Percentiles rank a stretch among this genome's conserved stretches.
phyloP scores from a whole-genome alignment of 176 grass and related monocot species.

The Miscanthus lutarioriparius region DNA sequence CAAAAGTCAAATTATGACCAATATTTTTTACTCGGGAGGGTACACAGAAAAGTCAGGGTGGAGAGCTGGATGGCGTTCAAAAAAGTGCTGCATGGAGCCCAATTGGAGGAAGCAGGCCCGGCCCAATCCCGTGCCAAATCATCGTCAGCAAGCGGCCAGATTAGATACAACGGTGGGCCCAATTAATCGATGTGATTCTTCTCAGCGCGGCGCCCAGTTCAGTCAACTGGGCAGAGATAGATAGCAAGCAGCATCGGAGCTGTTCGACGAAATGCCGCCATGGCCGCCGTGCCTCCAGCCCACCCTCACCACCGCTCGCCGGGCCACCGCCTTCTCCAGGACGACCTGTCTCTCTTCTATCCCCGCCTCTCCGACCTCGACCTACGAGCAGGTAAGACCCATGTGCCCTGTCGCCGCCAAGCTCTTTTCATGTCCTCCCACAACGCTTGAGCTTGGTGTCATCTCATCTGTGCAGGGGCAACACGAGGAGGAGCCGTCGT shows the following conservation, averaged over 20 bases:
- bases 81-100: neutral
- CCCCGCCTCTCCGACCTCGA: neutral
- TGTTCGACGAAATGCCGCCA: slow-evolving; percentile 60
- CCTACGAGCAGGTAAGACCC: slow-evolving; percentile 37
- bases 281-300: slow-evolving; percentile 42
- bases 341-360: slow-evolving; percentile 9
- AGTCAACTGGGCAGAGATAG: neutral
- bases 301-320: slow-evolving; percentile 33
- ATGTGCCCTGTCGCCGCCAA: neutral
- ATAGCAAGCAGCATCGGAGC: neutral
- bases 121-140: neutral
- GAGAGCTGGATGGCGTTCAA: neutral
- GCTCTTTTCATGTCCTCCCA: neutral
- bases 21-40: too few relatives aligned
- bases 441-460: neutral
- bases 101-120: neutral
- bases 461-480: neutral
- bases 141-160: neutral
- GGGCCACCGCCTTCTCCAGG: slow-evolving; percentile 19
- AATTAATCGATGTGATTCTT: too few relatives aligned
- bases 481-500: slow-evolving; percentile 33
- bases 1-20: too few relatives aligned
- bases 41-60: too few relatives aligned
- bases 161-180: neutral
- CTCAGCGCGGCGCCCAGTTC: too few relatives aligned